These are phyloP conservation scores for Xylaria grammica DNA, from an alignment of 495 filamentous ascomycete genomes.

Conservation along the genomic window DNA sequence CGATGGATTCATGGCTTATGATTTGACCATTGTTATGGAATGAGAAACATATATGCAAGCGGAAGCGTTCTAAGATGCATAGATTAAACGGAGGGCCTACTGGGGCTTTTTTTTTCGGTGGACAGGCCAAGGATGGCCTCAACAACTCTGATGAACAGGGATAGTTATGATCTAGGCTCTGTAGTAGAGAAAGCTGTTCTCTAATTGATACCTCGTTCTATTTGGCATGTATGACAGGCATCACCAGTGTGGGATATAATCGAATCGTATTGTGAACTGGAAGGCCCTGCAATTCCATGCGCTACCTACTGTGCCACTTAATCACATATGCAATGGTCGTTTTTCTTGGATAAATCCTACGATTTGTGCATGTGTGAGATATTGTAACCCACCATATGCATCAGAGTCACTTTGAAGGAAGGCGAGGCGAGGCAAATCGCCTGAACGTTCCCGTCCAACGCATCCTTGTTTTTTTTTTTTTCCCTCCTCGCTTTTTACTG, in stretches of 20 bases:
- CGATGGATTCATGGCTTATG: conserved; percentile 40
- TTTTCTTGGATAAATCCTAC: conserved; percentile 15
- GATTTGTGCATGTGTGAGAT: conserved; percentile 21
- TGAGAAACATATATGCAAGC: conserved; percentile 16
- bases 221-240: conserved; percentile 13
- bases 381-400: conserved; percentile 25
- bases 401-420: background rate
- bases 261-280: background rate
- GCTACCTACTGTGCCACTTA: conserved; percentile 13
- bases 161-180: conserved; percentile 2
- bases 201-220: conserved; percentile 18
- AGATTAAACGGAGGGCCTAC: conserved; percentile 30
- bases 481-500: too few species aligned
- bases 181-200: conserved; percentile 12
- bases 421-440: background rate
- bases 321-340: conserved; percentile 23
- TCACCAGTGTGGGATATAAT: conserved; percentile 17
- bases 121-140: conserved; percentile 8
- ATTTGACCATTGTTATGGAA: conserved; percentile 32
- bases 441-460: background rate
- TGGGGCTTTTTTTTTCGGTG: conserved; percentile 1
- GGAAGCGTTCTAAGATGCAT: conserved; percentile 33
- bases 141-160: conserved; percentile 6
- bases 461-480: too few species aligned
- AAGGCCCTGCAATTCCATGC: background rate